Percentiles rank a stretch among this genome's conserved stretches.
phyloP scores from a whole-genome alignment of 202 grass and related monocot genomes.

The Schoenoplectus triqueter region DNA sequence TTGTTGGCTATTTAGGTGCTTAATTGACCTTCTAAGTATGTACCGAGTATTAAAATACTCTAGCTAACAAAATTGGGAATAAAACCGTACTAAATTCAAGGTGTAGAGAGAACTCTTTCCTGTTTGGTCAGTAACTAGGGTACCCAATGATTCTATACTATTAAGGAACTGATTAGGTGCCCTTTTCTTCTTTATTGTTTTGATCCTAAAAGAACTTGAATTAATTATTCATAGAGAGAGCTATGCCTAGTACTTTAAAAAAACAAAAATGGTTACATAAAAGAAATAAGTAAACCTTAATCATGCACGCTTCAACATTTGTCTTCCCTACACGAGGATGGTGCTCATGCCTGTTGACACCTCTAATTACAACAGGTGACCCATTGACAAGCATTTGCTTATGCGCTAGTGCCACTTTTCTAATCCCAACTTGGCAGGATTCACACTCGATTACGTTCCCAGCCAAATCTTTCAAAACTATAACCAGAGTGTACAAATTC shows the following conservation, averaged over 20 bases:
- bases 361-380: slow-evolving; percentile 76
- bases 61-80: not conserved
- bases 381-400: slow-evolving; percentile 98
- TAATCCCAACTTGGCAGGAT: slow-evolving; percentile 93
- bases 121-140: not conserved
- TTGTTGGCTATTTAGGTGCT: not conserved
- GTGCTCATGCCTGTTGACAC: slow-evolving; percentile 95
- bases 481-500: slow-evolving; percentile 91
- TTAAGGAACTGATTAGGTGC: not conserved
- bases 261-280: slow-evolving; percentile 20
- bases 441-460: slow-evolving; percentile 90
- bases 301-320: slow-evolving; percentile 97
- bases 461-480: slow-evolving; percentile 90
- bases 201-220: not conserved
- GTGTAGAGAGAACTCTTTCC: not conserved
- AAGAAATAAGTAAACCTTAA: slow-evolving; percentile 62
- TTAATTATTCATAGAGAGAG: not conserved
- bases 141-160: slow-evolving; percentile 10
- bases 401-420: slow-evolving; percentile 65
- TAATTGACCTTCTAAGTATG: not conserved
- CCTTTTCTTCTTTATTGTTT: not conserved
- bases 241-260: not conserved
- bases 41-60: not conserved
- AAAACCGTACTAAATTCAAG: not conserved
- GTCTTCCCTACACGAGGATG: slow-evolving; percentile 94